These are phyloP conservation scores for Phytophthora chlamydospora DNA, from an alignment of 352 stramenopile species.

Conservation along the genomic window DNA sequence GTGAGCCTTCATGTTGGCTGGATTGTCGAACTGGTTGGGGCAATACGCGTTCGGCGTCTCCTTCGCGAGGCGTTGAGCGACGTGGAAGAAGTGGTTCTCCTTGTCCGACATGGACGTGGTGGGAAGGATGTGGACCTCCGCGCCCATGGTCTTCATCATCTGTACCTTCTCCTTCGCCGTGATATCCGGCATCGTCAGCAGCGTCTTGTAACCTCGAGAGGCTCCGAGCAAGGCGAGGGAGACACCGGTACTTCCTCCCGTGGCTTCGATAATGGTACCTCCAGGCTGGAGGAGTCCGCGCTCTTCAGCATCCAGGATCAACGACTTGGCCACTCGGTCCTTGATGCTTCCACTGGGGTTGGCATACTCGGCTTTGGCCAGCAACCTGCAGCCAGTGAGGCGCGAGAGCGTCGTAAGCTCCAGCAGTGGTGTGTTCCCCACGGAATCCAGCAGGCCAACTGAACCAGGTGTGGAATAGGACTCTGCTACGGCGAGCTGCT, in stretches of 20 bases:
- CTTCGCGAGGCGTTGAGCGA: slow-evolving; percentile 58
- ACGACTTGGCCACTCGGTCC: slow-evolving; percentile 92
- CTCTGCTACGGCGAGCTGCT: background rate
- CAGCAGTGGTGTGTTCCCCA: slow-evolving; percentile 81
- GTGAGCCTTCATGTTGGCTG: slow-evolving; percentile 74
- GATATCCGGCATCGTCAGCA: slow-evolving; percentile 79
- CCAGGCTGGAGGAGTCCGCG: slow-evolving; percentile 79
- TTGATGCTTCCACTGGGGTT: slow-evolving; percentile 96
- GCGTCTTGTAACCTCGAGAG: slow-evolving; percentile 82
- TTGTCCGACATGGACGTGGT: slow-evolving; percentile 69
- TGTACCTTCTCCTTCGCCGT: slow-evolving; percentile 79
- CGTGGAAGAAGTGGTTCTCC: slow-evolving; percentile 80
- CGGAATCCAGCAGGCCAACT: slow-evolving; percentile 65
- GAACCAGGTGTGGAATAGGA: slow-evolving; percentile 25
- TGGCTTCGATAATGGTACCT: slow-evolving; percentile 80
- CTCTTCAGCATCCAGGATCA: slow-evolving; percentile 93
- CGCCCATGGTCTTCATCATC: slow-evolving; percentile 81
- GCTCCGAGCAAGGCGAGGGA: slow-evolving; percentile 90
- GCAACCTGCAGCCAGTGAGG: slow-evolving; percentile 78
- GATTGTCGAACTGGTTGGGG: slow-evolving; percentile 84
- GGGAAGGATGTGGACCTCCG: slow-evolving; percentile 65
- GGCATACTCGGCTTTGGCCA: slow-evolving; percentile 83
- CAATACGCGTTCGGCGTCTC: slow-evolving; percentile 45
- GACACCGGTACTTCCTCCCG: slow-evolving; percentile 93
- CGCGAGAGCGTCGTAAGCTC: slow-evolving; percentile 69